These are phyloP conservation scores for Termitomyces sp. DNA, from an alignment of 1,284 basidiomycete species.

Conservation along the genomic window DNA sequence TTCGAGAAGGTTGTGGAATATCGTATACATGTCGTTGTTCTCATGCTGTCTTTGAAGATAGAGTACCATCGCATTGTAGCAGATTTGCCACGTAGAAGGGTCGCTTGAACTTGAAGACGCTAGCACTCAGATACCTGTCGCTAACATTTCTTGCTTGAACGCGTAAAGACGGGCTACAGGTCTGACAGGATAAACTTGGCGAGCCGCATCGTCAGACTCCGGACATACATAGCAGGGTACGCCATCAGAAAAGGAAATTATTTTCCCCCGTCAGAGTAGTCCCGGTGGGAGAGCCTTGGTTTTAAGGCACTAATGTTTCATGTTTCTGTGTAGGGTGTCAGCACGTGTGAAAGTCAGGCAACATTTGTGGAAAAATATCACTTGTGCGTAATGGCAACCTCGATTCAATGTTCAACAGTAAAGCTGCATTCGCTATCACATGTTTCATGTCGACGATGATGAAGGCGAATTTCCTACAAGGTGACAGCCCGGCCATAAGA, in stretches of 20 bases:
- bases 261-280: background rate
- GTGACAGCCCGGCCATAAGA: background rate
- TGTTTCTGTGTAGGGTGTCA: conserved; percentile 13
- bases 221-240: background rate
- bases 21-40: background rate
- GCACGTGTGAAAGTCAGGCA: conserved; percentile 5
- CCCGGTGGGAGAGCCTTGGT: background rate
- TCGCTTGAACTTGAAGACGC: background rate
- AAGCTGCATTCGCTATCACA: background rate
- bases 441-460: background rate
- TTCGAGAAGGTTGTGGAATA: background rate
- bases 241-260: conserved; percentile 4
- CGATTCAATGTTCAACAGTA: background rate
- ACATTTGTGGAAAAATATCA: conserved; percentile 8
- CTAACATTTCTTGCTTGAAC: background rate
- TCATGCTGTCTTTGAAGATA: background rate
- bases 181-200: background rate
- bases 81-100: background rate
- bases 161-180: background rate
- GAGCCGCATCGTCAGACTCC: background rate
- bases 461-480: background rate
- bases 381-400: background rate
- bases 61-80: conserved; percentile 1
- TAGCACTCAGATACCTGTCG: background rate
- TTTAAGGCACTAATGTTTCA: conserved; percentile 14